phyloP scores from a whole-genome alignment of 2,329 filamentous ascomycete species.

The Aspergillus sp. region DNA sequence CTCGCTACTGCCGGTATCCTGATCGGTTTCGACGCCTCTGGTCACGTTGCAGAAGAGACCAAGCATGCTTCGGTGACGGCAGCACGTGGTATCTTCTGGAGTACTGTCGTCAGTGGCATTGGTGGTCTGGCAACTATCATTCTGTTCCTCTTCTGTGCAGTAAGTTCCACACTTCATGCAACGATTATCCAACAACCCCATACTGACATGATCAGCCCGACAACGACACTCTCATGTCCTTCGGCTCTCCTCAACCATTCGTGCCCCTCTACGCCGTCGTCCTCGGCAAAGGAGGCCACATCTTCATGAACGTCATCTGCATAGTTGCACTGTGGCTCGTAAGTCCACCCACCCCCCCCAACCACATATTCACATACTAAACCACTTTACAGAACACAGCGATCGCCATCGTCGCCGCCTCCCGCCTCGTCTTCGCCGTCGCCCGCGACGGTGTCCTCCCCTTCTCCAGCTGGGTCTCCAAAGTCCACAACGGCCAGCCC shows the following conservation, averaged over 20 bases:
- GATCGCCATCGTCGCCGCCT: slow-evolving; percentile 61
- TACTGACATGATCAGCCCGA: slow-evolving; percentile 41
- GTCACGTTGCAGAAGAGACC: slow-evolving; percentile 64
- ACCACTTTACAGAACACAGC: slow-evolving; percentile 53
- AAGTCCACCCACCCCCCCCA: slow-evolving; percentile 21
- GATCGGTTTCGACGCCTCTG: slow-evolving; percentile 63
- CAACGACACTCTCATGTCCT: slow-evolving; percentile 55
- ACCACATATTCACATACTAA: background rate
- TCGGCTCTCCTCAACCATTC: slow-evolving; percentile 60
- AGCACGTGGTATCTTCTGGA: slow-evolving; percentile 63
- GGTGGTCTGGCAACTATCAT: slow-evolving; percentile 60
- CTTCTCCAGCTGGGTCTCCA: slow-evolving; percentile 60
- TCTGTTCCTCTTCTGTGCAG: slow-evolving; percentile 61
- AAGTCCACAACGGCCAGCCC: slow-evolving; percentile 59
- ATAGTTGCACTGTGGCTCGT: slow-evolving; percentile 55
- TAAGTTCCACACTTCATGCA: slow-evolving; percentile 29
- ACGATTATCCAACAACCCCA: background rate
- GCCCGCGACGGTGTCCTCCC: slow-evolving; percentile 63
- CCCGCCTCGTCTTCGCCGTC: slow-evolving; percentile 64
- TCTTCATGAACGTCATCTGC: slow-evolving; percentile 65
- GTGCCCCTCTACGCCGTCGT: slow-evolving; percentile 60
- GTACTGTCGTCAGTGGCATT: slow-evolving; percentile 58
- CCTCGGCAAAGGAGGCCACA: slow-evolving; percentile 58
- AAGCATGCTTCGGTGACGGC: slow-evolving; percentile 55
- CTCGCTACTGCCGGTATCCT: slow-evolving; percentile 62